Evolutionary conservation across 2,329 filamentous ascomycete genomes (phyloP), one percentile per base, ranked within the genome.

Genomic region (Didymosphaeria variabile): DNA sequence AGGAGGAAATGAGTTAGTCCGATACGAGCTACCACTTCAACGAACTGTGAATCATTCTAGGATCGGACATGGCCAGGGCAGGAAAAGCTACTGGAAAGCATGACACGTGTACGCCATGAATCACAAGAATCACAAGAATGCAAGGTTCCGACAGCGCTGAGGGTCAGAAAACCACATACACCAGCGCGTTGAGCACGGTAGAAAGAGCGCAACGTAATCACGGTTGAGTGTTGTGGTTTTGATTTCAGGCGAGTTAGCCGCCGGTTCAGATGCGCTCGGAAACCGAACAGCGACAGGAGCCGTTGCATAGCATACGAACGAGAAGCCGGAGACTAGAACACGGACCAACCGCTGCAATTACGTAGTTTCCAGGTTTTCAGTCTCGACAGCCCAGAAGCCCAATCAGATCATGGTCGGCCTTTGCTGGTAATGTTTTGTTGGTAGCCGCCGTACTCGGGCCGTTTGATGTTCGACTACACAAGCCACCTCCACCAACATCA

Each of bases 401-500:
- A 54, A 54, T 53, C 45, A 31, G 19, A 44, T 32, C 19, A 34
- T 50, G 47, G 53, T 59, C 49, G 58, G 42, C 36, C 46, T 53
- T 55, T 54, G 55, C 32, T 38, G 45, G 32, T 17, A 32, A 9
- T 36, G 31, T 19, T 29, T 32, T 42, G 52, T 45, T 34, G 44
- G 45, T 47, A 49, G 52, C 51, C 51, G 53, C 50, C 51, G 31
- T 34, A 36, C 50, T 44, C 45, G 51, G 46, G 17, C 55, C 60
- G 53, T 34, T 40, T 44, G 31, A 49, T 31, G 21, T 21, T 53
- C 21, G 34, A 42, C 50, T 32, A 44, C 26, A 54, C 23, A 23
- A 17, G 32, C 29, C 36, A 46, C 53, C 26, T 46, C 26, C 44
- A 65, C 66, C 66, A 68, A 68, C 66, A 68, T 60, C 19, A 61